Percentiles rank a stretch among this genome's conserved stretches.
Evolutionary conservation across 2,329 filamentous ascomycete species (phyloP).

Genomic region (Clarireedia homoeocarpa): DNA sequence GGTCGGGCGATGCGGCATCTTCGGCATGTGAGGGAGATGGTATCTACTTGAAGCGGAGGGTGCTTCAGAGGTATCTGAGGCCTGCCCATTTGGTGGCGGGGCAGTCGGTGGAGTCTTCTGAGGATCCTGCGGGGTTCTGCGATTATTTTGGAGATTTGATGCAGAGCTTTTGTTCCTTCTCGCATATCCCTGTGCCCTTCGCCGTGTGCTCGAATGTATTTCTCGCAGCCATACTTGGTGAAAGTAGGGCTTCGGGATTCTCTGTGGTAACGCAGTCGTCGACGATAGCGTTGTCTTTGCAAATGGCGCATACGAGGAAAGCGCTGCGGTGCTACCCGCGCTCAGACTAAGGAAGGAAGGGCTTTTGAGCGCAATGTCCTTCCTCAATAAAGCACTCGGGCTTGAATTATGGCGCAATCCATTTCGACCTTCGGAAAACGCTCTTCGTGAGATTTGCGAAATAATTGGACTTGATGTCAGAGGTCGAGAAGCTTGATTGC

Average conservation of each 20-base stretch:
- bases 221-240: slow-evolving; percentile 24
- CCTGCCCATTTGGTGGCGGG: slow-evolving; percentile 13
- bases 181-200: slow-evolving; percentile 18
- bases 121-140: slow-evolving; percentile 18
- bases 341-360: slow-evolving; percentile 41
- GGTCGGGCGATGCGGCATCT: slow-evolving; percentile 78
- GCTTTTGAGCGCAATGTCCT: slow-evolving; percentile 47
- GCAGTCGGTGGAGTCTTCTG: slow-evolving; percentile 13
- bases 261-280: slow-evolving; percentile 10
- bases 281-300: slow-evolving; percentile 21
- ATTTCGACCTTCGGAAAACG: slow-evolving; percentile 17
- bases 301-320: slow-evolving; percentile 16
- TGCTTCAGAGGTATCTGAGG: not conserved
- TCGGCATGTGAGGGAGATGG: slow-evolving; percentile 49
- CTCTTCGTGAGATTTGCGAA: slow-evolving; percentile 11
- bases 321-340: slow-evolving; percentile 32
- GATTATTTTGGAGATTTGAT: slow-evolving; percentile 19
- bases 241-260: slow-evolving; percentile 11
- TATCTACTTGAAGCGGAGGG: slow-evolving; percentile 40
- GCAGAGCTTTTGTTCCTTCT: slow-evolving; percentile 28
- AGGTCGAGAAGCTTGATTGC: slow-evolving; percentile 10
- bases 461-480: slow-evolving; percentile 10
- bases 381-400: slow-evolving; percentile 34
- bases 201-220: slow-evolving; percentile 25
- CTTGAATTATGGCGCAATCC: slow-evolving; percentile 28